Conservation (phyloP, 108 stramenopile species). For the Discostella stelligeroides region DNA sequence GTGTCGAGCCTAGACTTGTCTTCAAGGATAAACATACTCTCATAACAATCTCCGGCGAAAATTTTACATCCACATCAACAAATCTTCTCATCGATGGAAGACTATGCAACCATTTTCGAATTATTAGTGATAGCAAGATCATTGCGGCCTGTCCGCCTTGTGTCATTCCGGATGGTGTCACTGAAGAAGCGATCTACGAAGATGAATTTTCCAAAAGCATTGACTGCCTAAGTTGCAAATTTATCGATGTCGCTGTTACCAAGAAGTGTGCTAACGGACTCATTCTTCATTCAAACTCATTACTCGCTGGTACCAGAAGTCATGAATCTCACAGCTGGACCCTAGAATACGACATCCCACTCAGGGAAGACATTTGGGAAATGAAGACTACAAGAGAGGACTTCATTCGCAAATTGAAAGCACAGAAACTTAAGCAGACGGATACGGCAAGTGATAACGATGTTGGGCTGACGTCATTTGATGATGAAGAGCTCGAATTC, state of each 20-base stretch:
- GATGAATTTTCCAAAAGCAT: constrained; percentile 4
- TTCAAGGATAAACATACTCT: constrained; percentile 47
- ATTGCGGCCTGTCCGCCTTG: constrained; percentile 66
- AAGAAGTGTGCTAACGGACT: constrained; percentile 31
- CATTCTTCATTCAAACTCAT: constrained; percentile 16
- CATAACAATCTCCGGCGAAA: constrained; percentile 53
- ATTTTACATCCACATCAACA: constrained; percentile 38
- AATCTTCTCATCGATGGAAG: constrained; percentile 50
- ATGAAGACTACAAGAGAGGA: constrained; percentile 13
- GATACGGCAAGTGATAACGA: constrained; percentile 14
- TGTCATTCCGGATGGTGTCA: constrained; percentile 23
- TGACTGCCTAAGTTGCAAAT: constrained; percentile 34
- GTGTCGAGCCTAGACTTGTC: constrained; percentile 30
- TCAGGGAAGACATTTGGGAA: constrained; percentile 24
- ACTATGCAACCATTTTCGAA: constrained; percentile 30
- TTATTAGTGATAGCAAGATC: constrained; percentile 60
- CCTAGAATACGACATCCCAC: constrained; percentile 40
- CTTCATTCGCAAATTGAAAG: constrained; percentile 26
- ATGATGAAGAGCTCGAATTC: constrained; percentile 31
- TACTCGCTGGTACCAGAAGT: neutral
- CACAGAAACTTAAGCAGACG: constrained; percentile 10
- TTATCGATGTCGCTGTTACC: constrained; percentile 28
- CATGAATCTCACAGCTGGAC: constrained; percentile 24
- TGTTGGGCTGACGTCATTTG: constrained; percentile 27
- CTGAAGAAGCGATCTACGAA: constrained; percentile 20